A percentile compares a stretch with the other conserved stretches of the same genome.
These are phyloP conservation scores for Gnetum montanum DNA, from an alignment of 75 land plant genomes.

Conservation along the genomic window DNA sequence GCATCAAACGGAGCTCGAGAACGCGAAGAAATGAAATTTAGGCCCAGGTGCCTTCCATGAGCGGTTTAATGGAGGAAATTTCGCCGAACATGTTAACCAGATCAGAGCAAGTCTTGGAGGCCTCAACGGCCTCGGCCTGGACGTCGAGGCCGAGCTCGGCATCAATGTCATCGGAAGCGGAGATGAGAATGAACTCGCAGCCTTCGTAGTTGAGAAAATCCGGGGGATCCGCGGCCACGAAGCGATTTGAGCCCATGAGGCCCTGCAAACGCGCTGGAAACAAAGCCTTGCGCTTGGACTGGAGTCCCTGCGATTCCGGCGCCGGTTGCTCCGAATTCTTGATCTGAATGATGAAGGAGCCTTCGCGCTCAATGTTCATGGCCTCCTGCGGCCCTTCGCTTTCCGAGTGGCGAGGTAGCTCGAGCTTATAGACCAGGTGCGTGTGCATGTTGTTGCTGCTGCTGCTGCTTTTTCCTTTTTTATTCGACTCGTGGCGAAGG, in stretches of 20 bases:
- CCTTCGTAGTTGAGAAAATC: conserved; percentile 87
- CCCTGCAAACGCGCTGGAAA: conserved; percentile 75
- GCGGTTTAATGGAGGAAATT: conserved; percentile 26
- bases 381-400: conserved; percentile 45
- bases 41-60: conserved; percentile 55
- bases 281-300: conserved; percentile 54
- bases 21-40: conserved; percentile 6
- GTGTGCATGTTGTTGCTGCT: conserved; percentile 32
- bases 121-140: conserved; percentile 12
- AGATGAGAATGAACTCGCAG: conserved; percentile 68
- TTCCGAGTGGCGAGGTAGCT: conserved; percentile 33
- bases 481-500: conserved; percentile 29
- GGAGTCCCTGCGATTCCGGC: conserved; percentile 35
- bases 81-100: conserved; percentile 45
- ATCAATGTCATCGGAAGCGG: conserved; percentile 70
- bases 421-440: conserved; percentile 79
- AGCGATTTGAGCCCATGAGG: conserved; percentile 37
- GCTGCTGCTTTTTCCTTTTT: background rate
- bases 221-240: conserved; percentile 67
- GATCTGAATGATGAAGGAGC: conserved; percentile 64
- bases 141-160: conserved; percentile 68
- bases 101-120: conserved; percentile 28
- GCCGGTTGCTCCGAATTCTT: conserved; percentile 63
- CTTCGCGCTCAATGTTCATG: conserved; percentile 62
- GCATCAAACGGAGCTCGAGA: background rate